These are phyloP conservation scores for Leccinum aurantiacum DNA, from an alignment of 768 basidiomycete genomes.

Conservation along the genomic window DNA sequence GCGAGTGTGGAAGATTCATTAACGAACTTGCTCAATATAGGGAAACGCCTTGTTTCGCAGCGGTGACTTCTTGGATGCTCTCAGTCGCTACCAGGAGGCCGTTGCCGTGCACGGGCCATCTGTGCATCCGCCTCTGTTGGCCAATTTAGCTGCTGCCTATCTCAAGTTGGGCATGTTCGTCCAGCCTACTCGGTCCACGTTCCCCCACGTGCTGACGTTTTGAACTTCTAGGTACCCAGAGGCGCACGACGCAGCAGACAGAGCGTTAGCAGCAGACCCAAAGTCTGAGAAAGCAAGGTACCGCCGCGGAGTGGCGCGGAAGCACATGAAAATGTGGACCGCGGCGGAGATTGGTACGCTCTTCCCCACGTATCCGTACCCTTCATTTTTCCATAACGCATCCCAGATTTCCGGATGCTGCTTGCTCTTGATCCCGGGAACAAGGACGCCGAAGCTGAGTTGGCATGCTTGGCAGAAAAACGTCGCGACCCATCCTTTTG, in stretches of 20 bases:
- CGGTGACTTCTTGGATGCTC: slow-evolving; percentile 38
- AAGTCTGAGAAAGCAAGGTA: slow-evolving; percentile 37
- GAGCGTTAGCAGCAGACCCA: slow-evolving; percentile 31
- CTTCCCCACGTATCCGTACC: background rate
- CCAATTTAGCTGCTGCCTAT: slow-evolving; percentile 44
- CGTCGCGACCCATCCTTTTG: background rate
- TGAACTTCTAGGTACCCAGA: slow-evolving; percentile 21
- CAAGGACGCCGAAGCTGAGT: slow-evolving; percentile 17
- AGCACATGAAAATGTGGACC: slow-evolving; percentile 21
- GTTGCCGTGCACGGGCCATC: slow-evolving; percentile 36
- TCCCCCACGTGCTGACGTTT: background rate
- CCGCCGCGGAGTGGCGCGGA: slow-evolving; percentile 35
- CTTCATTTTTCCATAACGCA: background rate
- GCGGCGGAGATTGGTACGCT: slow-evolving; percentile 26
- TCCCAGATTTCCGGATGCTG: slow-evolving; percentile 30
- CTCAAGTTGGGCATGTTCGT: slow-evolving; percentile 42
- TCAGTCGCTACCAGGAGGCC: slow-evolving; percentile 42
- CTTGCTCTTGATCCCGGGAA: slow-evolving; percentile 30
- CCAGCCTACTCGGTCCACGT: background rate
- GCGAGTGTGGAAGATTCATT: background rate
- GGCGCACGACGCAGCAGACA: slow-evolving; percentile 31
- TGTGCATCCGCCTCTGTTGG: slow-evolving; percentile 34
- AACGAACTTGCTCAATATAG: slow-evolving; percentile 27
- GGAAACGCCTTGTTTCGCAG: slow-evolving; percentile 44
- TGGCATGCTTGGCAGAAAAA: slow-evolving; percentile 9